A percentile compares a stretch with the other conserved stretches of the same genome.
These are phyloP conservation scores for Acorus gramineus DNA, from an alignment of 106 monocot species.

Conservation along the genomic window DNA sequence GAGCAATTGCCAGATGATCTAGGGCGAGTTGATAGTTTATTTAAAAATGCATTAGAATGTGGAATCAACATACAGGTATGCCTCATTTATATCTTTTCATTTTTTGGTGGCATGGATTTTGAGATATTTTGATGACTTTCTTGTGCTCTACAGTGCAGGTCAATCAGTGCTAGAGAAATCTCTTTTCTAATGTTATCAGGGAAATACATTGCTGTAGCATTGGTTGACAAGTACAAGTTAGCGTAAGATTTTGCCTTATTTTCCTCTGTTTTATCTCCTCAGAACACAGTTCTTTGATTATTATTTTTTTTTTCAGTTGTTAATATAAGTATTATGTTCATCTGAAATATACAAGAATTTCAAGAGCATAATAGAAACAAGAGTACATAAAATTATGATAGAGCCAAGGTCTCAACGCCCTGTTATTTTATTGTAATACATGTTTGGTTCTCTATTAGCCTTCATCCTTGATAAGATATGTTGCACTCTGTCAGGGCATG, in stretches of 20 bases:
- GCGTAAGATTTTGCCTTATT: constrained; percentile 17
- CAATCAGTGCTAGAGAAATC: constrained; percentile 57
- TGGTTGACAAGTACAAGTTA: constrained; percentile 70
- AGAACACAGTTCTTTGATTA: neutral
- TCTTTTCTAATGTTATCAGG: constrained; percentile 47
- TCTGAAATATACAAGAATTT: no score
- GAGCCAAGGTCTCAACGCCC: no score
- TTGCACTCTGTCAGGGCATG: no score
- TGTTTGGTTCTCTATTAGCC: no score
- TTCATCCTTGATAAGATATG: no score
- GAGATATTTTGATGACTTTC: constrained; percentile 9
- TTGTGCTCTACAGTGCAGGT: constrained; percentile 51
- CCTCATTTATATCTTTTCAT: neutral
- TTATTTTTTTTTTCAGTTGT: neutral
- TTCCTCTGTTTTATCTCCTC: neutral
- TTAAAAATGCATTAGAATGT: constrained; percentile 50
- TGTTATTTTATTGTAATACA: no score
- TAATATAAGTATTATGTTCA: no score
- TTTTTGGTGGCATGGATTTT: neutral
- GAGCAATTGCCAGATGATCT: constrained; percentile 61
- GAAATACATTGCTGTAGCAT: constrained; percentile 50
- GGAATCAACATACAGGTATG: constrained; percentile 64
- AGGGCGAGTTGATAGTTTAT: constrained; percentile 43
- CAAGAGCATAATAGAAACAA: no score
- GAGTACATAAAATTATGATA: no score